Base-by-base conservation (phyloP, 352 stramenopile species). In the Phytophthora sp. region DNA sequence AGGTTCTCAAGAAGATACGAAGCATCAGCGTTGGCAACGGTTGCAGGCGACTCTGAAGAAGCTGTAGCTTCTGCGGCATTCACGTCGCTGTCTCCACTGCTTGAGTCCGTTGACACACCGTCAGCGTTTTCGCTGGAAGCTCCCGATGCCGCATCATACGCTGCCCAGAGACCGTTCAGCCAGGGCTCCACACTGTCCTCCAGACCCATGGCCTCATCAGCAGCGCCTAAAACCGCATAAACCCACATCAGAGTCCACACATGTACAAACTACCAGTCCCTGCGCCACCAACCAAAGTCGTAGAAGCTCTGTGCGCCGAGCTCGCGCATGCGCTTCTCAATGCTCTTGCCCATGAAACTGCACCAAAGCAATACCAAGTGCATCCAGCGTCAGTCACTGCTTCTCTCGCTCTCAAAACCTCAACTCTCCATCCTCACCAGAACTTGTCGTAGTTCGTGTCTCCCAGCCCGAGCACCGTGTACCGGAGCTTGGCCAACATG, bases 361-460 rank as follows among this genome's bases (percentile, higher is more conserved):
- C 30, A 58, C 27, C 12, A 53, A 2, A 15, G 30, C 23, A 46
- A 28, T 10, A 48, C 28, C 7, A 49, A 11, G n/a, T n/a, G n/a
- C n/a, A n/a, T n/a, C n/a, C n/a, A n/a, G n/a, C n/a, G n/a, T n/a
- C n/a, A n/a, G n/a, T n/a, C n/a, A n/a, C n/a, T n/a, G n/a, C n/a
- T n/a, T n/a, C n/a, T n/a, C n/a, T n/a, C n/a, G n/a, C n/a, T n/a
- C n/a, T n/a, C n/a, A n/a, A n/a, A n/a, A n/a, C n/a, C n/a, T n/a
- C n/a, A n/a, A n/a, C n/a, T n/a, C n/a, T n/a, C n/a, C n/a, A n/a
- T n/a, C 46, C 64, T 54, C 44, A 91, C 79, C 95, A 98, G 56
- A 98, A 99, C 69, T 97, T 88, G 80, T 98, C 93, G 69, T 99
- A 99, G 77, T 99, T 99, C 35, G 95, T 98, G 73, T 99, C 96